Base-by-base conservation (phyloP, 345 rosid genomes). In the Pistacia integerrima region DNA sequence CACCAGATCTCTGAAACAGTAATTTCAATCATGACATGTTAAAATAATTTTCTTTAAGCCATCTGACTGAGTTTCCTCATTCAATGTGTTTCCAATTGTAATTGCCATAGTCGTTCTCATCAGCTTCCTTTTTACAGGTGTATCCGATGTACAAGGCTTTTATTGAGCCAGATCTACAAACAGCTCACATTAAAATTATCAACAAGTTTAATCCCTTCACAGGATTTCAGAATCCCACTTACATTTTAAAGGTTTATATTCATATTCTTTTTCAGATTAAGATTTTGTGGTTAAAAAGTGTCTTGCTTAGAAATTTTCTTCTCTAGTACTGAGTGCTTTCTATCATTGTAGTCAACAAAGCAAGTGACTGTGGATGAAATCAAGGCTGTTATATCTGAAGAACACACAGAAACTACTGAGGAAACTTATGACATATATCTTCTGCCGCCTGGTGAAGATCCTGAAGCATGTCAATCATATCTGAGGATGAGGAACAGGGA, bases 141-240 rank as follows among this genome's bases (percentile, higher is more conserved):
- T 94, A 94, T 85, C 99, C 99, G 6, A 96, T 96, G 99, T 96
- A 96, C 85, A 96, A 96, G 88, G 99, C 99, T 62, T 96, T 92
- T 85, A 93, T 96, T 75, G 99, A 96, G 87, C 99, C 98, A 55
- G 98, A 96, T 85, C 97, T 96, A 75, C 85, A 85, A 84, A 96
- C 98, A 36, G 99, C 99, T 44, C 99, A 96, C 65, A 91, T 96
- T 46, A 96, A 93, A 85, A 93, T 96, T 77, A 88, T 84, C 80
- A 96, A 96, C 88, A 96, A 96, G 88, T 96, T 96, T 73, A 96
- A 96, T 84, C 99, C 98, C 30, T 96, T 96, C 87, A 79, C 92
- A 69, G 99, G 98, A 78, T 96, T 96, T 88, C 99, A 96, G 91
- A 96, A 82, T 75, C 99, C 99, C 41, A 91, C 90, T n/a, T 96